Base-by-base conservation (phyloP, 2,329 filamentous ascomycete genomes). In the Aspergillus felis region DNA sequence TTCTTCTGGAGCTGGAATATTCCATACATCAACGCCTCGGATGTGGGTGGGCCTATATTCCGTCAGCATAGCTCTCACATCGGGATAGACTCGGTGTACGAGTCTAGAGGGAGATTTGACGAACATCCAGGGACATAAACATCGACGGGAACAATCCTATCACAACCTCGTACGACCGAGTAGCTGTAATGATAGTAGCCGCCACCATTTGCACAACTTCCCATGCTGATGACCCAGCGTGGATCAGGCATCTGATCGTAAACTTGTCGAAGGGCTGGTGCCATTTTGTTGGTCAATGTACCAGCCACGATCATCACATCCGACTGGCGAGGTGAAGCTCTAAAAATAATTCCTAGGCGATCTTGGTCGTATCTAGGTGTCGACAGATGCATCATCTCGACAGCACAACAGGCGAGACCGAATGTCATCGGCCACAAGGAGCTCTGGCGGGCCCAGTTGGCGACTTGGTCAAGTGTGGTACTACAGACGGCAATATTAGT, bases 221-320 rank as follows among this genome's bases (percentile, higher is more conserved):
- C 90, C 90, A 93, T 93, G 69, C 87, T 90, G 69, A 89, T 84
- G 54, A 93, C 91, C 91, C 91, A 96, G 68, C 90, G 84, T 38
- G 91, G 92, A 50, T 96, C 92, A 49, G 92, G 92, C 91, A 96
- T 96, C 81, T 95, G 92, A 76, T 96, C 92, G 79, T 96, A 96
- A 61, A 95, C 88, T 78, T 94, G 90, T 75, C 92, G 84, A 71
- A 96, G 80, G 35, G 92, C 92, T 2, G 92, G 91, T 1, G 91
- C 91, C 92, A 96, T 96, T 82, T 96, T 96, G 82, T 96, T 96
- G 66, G 91, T 95, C 61, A 96, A 84, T 29, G 92, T 96, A 58
- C 92, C 92, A 27, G 92, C 91, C 24, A 96, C 91, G 68, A 96
- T 94, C 91, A 96, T 94, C 64, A 95, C 88, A 75, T 96, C 91